Conservation (phyloP, 148 eudicot species). For the Dysphania ambrosioides region DNA sequence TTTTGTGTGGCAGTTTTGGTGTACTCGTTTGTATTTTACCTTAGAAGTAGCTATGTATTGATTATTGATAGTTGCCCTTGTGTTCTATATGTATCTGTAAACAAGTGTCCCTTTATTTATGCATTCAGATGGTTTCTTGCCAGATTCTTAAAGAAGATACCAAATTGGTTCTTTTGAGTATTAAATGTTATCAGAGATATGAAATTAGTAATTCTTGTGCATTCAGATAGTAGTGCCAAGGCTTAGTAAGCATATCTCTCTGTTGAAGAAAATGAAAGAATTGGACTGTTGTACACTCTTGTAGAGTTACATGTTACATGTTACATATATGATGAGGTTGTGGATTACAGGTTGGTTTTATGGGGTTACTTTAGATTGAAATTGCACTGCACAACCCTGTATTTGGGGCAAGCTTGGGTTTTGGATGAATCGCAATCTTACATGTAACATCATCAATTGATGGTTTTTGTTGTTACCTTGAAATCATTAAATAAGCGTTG, state of each 20-base stretch:
- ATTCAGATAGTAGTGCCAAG: constrained; percentile 8
- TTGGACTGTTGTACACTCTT: neutral
- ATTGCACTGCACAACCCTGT: too few relatives aligned
- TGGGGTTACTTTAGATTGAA: too few relatives aligned
- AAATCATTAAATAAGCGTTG: neutral
- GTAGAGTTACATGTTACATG: neutral
- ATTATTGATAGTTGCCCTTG: constrained; percentile 6
- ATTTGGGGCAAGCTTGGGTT: too few relatives aligned
- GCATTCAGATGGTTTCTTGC: constrained; percentile 24
- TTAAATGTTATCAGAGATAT: constrained; percentile 10
- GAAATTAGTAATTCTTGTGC: neutral
- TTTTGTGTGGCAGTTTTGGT: constrained; percentile 20
- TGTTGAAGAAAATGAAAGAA: neutral
- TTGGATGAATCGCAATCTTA: too few relatives aligned
- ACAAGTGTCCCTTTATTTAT: constrained; percentile 29
- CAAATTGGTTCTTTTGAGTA: constrained; percentile 38
- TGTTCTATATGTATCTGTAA: constrained; percentile 12
- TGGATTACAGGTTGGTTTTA: too few relatives aligned
- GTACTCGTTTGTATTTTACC: constrained; percentile 12
- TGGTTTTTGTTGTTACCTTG: neutral
- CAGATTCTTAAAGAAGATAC: constrained; percentile 36
- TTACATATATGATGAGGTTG: too few relatives aligned
- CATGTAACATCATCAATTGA: neutral
- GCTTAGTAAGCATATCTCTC: neutral
- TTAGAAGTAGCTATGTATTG: constrained; percentile 17